Conservation (phyloP, 2,329 filamentous ascomycete genomes). For the Fusarium buharicum region DNA sequence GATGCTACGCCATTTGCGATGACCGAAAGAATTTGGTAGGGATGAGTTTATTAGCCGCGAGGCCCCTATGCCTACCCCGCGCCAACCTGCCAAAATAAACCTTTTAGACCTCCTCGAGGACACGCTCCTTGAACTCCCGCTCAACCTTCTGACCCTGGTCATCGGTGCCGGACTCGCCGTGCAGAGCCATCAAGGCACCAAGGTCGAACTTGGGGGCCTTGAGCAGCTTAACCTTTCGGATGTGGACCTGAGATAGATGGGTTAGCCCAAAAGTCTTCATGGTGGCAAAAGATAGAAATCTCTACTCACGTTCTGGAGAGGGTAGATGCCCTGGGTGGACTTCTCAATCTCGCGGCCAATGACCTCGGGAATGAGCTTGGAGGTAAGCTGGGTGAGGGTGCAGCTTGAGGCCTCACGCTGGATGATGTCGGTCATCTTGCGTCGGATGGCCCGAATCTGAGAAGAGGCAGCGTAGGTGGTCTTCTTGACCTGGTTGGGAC, state of each 20-base stretch:
- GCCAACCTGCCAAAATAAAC: constrained; percentile 47
- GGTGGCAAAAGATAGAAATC: background rate
- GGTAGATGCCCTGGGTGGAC: constrained; percentile 99
- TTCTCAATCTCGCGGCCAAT: constrained; percentile 99
- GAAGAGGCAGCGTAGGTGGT: constrained; percentile 98
- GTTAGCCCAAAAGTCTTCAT: constrained; percentile 5
- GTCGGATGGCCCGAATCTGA: constrained; percentile 97
- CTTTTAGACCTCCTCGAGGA: constrained; percentile 91
- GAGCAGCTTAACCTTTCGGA: constrained; percentile 99
- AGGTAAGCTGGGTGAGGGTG: constrained; percentile 94
- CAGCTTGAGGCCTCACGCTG: constrained; percentile 93
- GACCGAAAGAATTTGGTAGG: constrained; percentile 56
- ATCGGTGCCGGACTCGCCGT: constrained; percentile 96
- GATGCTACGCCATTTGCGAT: constrained; percentile 58
- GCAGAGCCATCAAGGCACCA: constrained; percentile 92
- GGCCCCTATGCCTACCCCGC: constrained; percentile 49
- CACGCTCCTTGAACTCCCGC: constrained; percentile 98
- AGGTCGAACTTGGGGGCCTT: constrained; percentile 99
- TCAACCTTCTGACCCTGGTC: constrained; percentile 99
- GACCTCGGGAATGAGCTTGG: constrained; percentile 99
- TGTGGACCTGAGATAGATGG: constrained; percentile 80
- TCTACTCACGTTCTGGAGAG: constrained; percentile 90
- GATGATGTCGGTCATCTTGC: constrained; percentile 99
- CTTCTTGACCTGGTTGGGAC: constrained; percentile 99
- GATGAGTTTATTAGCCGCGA: constrained; percentile 50